A percentile compares a stretch with the other conserved stretches of the same genome.
phyloP scores from a whole-genome alignment of 768 basidiomycete species.

The Podaxis sp. region DNA sequence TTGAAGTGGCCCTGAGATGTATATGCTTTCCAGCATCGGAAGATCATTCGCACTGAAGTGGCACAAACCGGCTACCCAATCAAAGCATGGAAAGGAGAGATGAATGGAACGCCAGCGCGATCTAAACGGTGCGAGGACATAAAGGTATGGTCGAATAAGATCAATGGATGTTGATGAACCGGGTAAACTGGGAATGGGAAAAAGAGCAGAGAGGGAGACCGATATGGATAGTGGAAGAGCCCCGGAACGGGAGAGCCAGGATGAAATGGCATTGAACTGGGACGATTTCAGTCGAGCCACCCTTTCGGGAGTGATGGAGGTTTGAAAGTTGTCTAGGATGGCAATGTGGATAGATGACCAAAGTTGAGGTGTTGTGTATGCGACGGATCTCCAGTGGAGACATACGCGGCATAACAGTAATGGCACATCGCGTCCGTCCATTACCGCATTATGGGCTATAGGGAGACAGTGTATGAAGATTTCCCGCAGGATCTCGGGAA shows the following conservation, averaged over 20 bases:
- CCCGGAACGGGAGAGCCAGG: conserved; percentile 2
- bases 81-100: not conserved
- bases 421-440: conserved; percentile 15
- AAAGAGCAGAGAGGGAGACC: not conserved
- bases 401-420: conserved; percentile 19
- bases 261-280: not conserved
- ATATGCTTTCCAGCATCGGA: not conserved
- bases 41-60: not conserved
- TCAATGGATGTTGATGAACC: not conserved
- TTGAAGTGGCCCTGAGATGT: not conserved
- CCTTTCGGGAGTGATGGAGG: not conserved
- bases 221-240: conserved; percentile 2
- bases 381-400: conserved; percentile 18
- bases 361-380: conserved; percentile 15
- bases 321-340: not conserved
- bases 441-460: conserved; percentile 11
- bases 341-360: conserved; percentile 20
- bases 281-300: not conserved
- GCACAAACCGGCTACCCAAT: not conserved
- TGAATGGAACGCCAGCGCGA: not conserved
- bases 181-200: too few species aligned
- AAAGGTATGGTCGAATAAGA: not conserved
- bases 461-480: conserved; percentile 22
- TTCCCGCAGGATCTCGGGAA: conserved; percentile 20
- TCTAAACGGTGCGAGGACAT: not conserved